Percentiles rank a stretch among this genome's conserved stretches.
These are phyloP conservation scores for Chenopodium album DNA, from an alignment of 148 eudicot species.

Conservation along the genomic window DNA sequence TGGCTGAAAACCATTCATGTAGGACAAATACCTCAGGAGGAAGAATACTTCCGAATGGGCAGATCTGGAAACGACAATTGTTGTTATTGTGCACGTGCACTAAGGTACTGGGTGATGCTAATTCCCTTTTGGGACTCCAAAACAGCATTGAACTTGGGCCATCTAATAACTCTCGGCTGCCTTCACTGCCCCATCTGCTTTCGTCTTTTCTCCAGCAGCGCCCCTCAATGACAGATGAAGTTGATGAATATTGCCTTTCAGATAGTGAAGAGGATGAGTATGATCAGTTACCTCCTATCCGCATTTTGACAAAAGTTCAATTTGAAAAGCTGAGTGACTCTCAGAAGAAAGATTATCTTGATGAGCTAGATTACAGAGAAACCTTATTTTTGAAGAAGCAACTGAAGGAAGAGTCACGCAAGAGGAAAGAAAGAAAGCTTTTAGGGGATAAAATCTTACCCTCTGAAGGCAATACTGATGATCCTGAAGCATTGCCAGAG, in stretches of 20 bases:
- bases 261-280: conserved; percentile 73
- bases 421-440: conserved; percentile 39
- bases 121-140: conserved; percentile 59
- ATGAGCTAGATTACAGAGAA: conserved; percentile 95
- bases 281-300: conserved; percentile 84
- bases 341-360: conserved; percentile 82
- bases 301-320: conserved; percentile 73
- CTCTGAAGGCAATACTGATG: conserved; percentile 36
- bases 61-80: conserved; percentile 77
- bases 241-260: conserved; percentile 38
- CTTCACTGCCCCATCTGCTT: conserved; percentile 90
- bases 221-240: conserved; percentile 38
- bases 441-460: conserved; percentile 22
- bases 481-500: conserved; percentile 54
- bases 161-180: conserved; percentile 42
- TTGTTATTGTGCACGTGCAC: conserved; percentile 74
- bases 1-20: conserved; percentile 92
- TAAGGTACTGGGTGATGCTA: conserved; percentile 84
- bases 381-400: conserved; percentile 84
- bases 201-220: conserved; percentile 76
- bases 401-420: conserved; percentile 60
- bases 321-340: conserved; percentile 59
- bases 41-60: conserved; percentile 90
- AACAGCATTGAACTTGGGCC: conserved; percentile 74
- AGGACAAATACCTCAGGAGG: conserved; percentile 66